Conservation (phyloP, 441 rosid genomes). For the Adansonia madagascariensis region DNA sequence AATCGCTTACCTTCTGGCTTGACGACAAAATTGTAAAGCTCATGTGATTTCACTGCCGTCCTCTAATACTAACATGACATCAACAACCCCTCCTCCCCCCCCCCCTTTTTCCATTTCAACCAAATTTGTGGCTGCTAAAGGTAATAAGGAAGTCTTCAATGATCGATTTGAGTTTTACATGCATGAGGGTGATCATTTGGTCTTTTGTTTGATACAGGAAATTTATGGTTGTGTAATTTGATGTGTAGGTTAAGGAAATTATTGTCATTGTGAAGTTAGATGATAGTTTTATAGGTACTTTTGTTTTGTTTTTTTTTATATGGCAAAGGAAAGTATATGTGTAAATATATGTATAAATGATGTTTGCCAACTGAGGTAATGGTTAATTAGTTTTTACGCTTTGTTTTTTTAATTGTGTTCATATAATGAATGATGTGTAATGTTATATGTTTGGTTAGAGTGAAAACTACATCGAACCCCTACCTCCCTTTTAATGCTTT, state of each 20-base stretch:
- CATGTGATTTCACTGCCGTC: constrained; percentile 36
- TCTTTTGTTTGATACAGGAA: constrained; percentile 5
- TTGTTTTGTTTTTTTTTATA: constrained; percentile 17
- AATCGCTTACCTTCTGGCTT: constrained; percentile 38
- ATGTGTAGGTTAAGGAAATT: constrained; percentile 35
- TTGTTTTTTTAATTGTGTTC: background rate
- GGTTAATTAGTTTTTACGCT: constrained; percentile 9
- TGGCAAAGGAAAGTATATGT: constrained; percentile 38
- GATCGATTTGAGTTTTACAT: constrained; percentile 27
- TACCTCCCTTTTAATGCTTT: background rate
- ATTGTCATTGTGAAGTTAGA: constrained; percentile 28
- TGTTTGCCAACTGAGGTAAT: constrained; percentile 18
- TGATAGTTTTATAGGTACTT: constrained; percentile 10
- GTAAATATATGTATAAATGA: constrained; percentile 37
- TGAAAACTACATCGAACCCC: background rate
- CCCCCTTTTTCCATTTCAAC: constrained; percentile 11
- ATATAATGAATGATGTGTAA: background rate
- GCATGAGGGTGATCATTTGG: constrained; percentile 32
- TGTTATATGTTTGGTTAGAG: background rate
- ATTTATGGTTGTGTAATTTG: constrained; percentile 9
- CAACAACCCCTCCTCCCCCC: background rate
- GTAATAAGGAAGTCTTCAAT: constrained; percentile 25
- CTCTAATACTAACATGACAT: constrained; percentile 51
- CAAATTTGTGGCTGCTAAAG: constrained; percentile 29
- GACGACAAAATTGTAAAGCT: constrained; percentile 48